phyloP scores from a whole-genome alignment of 73 alveolate genomes.

The Paramecium sexaurelia region DNA sequence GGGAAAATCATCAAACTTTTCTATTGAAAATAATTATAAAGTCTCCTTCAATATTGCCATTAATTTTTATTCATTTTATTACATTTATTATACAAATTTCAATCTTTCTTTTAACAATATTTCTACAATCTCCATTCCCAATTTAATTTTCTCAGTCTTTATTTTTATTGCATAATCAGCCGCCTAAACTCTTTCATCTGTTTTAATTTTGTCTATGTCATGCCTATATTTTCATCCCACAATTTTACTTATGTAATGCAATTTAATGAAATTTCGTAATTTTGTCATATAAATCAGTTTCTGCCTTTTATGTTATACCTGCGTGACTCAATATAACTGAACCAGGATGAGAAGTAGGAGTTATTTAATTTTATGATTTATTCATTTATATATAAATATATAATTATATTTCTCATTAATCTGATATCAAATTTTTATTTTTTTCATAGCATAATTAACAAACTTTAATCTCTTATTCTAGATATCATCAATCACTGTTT shows the following conservation, averaged over 20 bases:
- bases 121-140: conserved; percentile 14
- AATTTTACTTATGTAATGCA: conserved; percentile 1
- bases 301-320: not conserved
- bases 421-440: not conserved
- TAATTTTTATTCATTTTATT: not conserved
- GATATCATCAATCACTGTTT: not conserved
- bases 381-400: not conserved
- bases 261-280: not conserved
- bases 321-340: conserved; percentile 5
- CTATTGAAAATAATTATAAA: not conserved
- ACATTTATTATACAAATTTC: conserved; percentile 17
- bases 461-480: not conserved
- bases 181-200: conserved; percentile 53
- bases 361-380: not conserved
- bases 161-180: conserved; percentile 51
- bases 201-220: conserved; percentile 42
- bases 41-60: not conserved
- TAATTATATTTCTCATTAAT: not conserved
- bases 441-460: not conserved
- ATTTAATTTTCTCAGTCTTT: not conserved
- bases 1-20: conserved; percentile 1
- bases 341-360: conserved; percentile 26
- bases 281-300: conserved; percentile 32
- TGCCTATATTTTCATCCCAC: not conserved
- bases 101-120: conserved; percentile 18